Evolutionary conservation across 768 basidiomycete genomes (phyloP).

Genomic region (Omphalotus guepiniiformis): DNA sequence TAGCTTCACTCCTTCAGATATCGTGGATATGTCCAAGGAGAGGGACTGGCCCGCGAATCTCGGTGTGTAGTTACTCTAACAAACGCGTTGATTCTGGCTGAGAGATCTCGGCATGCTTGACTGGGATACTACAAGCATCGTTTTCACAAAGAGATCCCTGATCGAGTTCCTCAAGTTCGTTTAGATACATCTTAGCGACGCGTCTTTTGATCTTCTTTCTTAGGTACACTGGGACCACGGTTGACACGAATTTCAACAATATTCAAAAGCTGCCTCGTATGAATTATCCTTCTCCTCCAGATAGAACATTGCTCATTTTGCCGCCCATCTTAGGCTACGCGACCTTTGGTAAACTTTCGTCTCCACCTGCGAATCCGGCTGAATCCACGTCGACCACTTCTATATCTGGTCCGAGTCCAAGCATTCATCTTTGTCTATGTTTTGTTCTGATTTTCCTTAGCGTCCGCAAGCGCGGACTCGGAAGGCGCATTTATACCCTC

Average conservation of each 20-base stretch:
- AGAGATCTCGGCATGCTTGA: conserved; percentile 57
- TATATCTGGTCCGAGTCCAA: conserved; percentile 7
- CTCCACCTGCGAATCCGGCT: conserved; percentile 8
- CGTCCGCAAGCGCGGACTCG: not conserved
- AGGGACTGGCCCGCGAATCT: conserved; percentile 68
- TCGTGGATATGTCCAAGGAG: conserved; percentile 61
- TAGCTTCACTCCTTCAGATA: conserved; percentile 56
- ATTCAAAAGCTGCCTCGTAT: conserved; percentile 74
- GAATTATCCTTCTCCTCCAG: conserved; percentile 15
- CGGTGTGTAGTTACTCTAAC: conserved; percentile 37
- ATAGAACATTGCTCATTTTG: not conserved
- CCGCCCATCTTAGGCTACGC: conserved; percentile 70
- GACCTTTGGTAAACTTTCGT: conserved; percentile 53
- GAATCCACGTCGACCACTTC: conserved; percentile 9
- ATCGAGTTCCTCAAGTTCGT: conserved; percentile 72
- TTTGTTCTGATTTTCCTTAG: not conserved
- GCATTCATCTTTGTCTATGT: not conserved
- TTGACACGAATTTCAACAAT: conserved; percentile 71
- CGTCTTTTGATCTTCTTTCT: conserved; percentile 8
- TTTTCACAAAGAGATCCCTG: conserved; percentile 75
- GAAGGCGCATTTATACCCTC: conserved; percentile 43
- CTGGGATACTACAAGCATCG: conserved; percentile 72
- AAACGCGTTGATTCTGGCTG: not conserved
- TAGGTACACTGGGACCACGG: conserved; percentile 71
- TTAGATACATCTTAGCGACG: conserved; percentile 16